Conservation (phyloP, 345 rosid genomes). For the Clausena lansium region DNA sequence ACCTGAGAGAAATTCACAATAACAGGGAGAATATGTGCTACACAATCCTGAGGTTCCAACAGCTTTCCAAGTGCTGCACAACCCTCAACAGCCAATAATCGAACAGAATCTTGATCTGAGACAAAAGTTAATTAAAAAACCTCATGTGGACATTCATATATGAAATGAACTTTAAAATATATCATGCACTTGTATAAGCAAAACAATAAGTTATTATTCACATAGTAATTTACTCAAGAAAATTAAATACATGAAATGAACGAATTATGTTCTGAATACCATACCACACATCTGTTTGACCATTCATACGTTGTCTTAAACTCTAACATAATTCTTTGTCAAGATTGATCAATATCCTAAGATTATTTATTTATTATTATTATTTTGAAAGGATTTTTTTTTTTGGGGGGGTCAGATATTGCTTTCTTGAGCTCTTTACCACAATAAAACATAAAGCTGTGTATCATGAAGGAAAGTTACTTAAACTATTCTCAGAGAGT, state of each 20-base stretch:
- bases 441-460: neutral
- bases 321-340: neutral
- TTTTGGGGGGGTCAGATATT: neutral
- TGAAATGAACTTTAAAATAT: constrained; percentile 1
- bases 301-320: neutral
- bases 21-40: constrained; percentile 83
- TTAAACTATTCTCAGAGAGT: neutral
- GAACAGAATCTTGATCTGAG: constrained; percentile 96
- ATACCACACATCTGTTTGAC: neutral
- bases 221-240: neutral
- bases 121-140: constrained; percentile 1
- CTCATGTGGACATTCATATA: neutral
- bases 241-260: neutral
- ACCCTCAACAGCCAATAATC: constrained; percentile 93
- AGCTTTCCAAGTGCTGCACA: constrained; percentile 96
- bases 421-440: constrained; percentile 1
- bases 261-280: neutral
- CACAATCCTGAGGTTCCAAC: constrained; percentile 93
- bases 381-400: too few relatives aligned
- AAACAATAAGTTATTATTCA: neutral
- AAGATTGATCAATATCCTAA: neutral
- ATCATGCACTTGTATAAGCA: constrained; percentile 4
- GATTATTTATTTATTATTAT: too few relatives aligned
- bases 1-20: constrained; percentile 97
- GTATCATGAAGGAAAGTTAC: neutral